Evolutionary conservation across 306 rosid genomes (phyloP).

Genomic region (Cicer yamashitae): DNA sequence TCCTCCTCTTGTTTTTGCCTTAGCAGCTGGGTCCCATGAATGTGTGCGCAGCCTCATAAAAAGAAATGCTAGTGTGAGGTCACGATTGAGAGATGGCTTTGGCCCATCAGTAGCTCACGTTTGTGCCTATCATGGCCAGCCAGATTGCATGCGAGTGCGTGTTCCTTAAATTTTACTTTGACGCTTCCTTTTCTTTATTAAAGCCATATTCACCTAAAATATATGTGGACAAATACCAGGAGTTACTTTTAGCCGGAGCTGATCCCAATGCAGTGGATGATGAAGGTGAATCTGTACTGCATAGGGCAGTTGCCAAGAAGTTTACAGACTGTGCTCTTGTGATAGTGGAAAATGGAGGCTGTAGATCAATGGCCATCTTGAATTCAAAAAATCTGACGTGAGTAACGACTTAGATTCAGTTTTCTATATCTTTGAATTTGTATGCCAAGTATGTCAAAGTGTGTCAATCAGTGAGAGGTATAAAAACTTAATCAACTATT

Average conservation of each 20-base stretch:
- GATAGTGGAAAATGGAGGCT: slow-evolving; percentile 94
- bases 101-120: slow-evolving; percentile 98
- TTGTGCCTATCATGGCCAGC: slow-evolving; percentile 98
- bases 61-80: slow-evolving; percentile 86
- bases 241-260: slow-evolving; percentile 89
- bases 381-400: slow-evolving; percentile 89
- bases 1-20: slow-evolving; percentile 96
- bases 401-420: slow-evolving; percentile 46
- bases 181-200: slow-evolving; percentile 40
- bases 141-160: slow-evolving; percentile 99
- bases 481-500: slow-evolving; percentile 24
- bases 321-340: slow-evolving; percentile 94
- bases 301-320: slow-evolving; percentile 91
- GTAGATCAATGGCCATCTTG: slow-evolving; percentile 81
- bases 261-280: slow-evolving; percentile 97
- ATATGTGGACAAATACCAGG: slow-evolving; percentile 62
- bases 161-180: slow-evolving; percentile 41
- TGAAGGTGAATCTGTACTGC: slow-evolving; percentile 96
- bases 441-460: slow-evolving; percentile 20
- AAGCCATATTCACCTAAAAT: slow-evolving; percentile 38
- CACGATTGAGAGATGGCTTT: slow-evolving; percentile 84
- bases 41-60: slow-evolving; percentile 79
- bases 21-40: slow-evolving; percentile 97
- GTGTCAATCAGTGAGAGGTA: slow-evolving; percentile 21
- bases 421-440: slow-evolving; percentile 25